Evolutionary conservation across 78 protist genomes (phyloP).

Genomic region (Dictyostelium brefeldianum): DNA sequence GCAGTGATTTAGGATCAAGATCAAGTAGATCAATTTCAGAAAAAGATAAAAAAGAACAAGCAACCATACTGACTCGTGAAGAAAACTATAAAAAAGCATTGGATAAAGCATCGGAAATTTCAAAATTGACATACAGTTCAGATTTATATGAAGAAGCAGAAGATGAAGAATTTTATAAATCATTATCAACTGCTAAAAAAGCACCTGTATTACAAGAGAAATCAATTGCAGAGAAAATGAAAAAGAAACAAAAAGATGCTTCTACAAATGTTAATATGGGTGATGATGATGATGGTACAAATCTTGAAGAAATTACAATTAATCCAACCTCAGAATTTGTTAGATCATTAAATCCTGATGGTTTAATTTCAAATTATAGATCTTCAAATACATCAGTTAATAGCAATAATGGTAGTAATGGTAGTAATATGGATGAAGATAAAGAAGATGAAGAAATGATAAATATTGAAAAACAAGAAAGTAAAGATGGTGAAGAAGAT

Average conservation of each 20-base stretch:
- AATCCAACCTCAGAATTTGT: conserved; percentile 55
- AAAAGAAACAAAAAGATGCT: neutral
- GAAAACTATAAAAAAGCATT: conserved; percentile 62
- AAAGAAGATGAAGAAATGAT: conserved; percentile 6
- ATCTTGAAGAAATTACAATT: conserved; percentile 14
- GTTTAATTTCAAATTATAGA: conserved; percentile 52
- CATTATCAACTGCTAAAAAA: conserved; percentile 38
- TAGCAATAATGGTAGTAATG: conserved; percentile 5
- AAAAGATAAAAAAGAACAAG: conserved; percentile 13
- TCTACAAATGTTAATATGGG: neutral
- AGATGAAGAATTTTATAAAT: conserved; percentile 48
- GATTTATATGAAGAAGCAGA: conserved; percentile 65
- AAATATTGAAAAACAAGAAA: neutral
- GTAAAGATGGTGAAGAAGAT: conserved; percentile 10
- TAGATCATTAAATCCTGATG: conserved; percentile 44
- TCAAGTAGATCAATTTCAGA: neutral
- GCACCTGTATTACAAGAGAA: conserved; percentile 31
- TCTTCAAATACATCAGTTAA: neutral
- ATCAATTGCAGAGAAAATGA: conserved; percentile 2
- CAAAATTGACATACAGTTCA: conserved; percentile 29
- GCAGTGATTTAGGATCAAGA: conserved; percentile 63
- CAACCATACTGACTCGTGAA: neutral
- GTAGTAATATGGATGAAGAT: neutral
- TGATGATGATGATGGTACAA: neutral
- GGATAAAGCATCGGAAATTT: conserved; percentile 20